Conservation (phyloP, 805 yeast genomes). For the Hyphopichia homilentoma region DNA sequence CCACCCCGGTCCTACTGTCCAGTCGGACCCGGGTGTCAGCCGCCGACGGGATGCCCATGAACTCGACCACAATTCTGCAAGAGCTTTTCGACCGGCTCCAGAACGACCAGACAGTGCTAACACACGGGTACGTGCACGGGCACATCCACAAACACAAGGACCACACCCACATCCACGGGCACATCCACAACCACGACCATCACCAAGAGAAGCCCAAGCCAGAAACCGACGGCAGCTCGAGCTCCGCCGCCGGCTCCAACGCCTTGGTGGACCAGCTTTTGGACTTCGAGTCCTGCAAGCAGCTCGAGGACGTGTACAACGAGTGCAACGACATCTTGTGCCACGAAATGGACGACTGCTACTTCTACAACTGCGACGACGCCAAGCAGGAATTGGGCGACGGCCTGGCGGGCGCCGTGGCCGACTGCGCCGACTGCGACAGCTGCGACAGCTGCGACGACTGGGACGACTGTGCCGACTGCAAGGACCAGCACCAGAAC, state of each 20-base stretch:
- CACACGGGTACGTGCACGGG: slow-evolving; percentile 62
- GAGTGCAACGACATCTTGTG: slow-evolving; percentile 39
- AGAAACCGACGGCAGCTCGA: not conserved
- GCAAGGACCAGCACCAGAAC: slow-evolving; percentile 11
- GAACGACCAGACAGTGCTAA: slow-evolving; percentile 10
- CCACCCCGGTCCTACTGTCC: no score
- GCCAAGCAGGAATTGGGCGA: slow-evolving; percentile 17
- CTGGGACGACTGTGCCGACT: slow-evolving; percentile 4
- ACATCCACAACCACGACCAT: slow-evolving; percentile 51
- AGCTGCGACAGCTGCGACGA: slow-evolving; percentile 1
- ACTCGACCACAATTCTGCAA: not conserved
- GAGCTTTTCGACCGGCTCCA: not conserved
- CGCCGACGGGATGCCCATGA: no score
- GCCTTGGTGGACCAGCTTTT: not conserved
- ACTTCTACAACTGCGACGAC: slow-evolving; percentile 32
- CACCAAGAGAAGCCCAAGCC: slow-evolving; percentile 3
- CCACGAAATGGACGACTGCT: slow-evolving; percentile 43
- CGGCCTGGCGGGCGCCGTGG: slow-evolving; percentile 4
- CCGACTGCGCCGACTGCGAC: not conserved
- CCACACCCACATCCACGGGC: slow-evolving; percentile 67
- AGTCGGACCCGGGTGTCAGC: no score
- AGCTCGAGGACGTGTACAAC: slow-evolving; percentile 28
- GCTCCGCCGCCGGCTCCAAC: not conserved
- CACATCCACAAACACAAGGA: slow-evolving; percentile 61
- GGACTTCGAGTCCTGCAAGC: slow-evolving; percentile 17